Evolutionary conservation across 768 basidiomycete species (phyloP).

Genomic region (Amyloporia xantha): DNA sequence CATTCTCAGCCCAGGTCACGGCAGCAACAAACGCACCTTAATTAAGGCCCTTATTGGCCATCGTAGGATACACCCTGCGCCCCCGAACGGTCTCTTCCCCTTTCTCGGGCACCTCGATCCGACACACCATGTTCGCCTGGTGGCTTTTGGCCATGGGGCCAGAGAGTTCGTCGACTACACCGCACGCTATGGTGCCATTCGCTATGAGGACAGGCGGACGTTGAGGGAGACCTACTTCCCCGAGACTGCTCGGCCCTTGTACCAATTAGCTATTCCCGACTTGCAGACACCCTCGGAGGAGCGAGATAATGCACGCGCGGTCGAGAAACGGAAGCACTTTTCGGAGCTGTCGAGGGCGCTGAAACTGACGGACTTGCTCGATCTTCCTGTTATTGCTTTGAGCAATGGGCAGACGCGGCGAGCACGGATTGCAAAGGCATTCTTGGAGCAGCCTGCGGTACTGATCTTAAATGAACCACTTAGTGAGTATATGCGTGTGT

Average conservation of each 20-base stretch:
- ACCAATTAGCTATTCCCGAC: constrained; percentile 18
- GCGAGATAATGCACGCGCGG: constrained; percentile 13
- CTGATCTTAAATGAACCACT: constrained; percentile 89
- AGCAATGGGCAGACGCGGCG: constrained; percentile 90
- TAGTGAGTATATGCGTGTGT: constrained; percentile 41
- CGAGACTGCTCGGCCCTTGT: constrained; percentile 27
- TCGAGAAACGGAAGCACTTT: constrained; percentile 33
- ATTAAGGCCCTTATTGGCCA: constrained; percentile 39
- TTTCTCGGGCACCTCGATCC: constrained; percentile 51
- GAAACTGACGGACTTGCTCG: constrained; percentile 56
- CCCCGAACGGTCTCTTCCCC: constrained; percentile 73
- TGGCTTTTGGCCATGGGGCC: constrained; percentile 60
- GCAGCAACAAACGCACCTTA: constrained; percentile 17
- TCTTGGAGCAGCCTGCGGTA: constrained; percentile 64
- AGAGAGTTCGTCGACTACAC: constrained; percentile 90
- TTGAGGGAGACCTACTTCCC: constrained; percentile 66
- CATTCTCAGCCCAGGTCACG: constrained; percentile 15
- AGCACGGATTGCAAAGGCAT: constrained; percentile 73
- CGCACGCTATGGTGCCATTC: constrained; percentile 82
- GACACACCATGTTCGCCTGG: constrained; percentile 43
- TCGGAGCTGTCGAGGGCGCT: constrained; percentile 49
- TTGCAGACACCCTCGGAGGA: constrained; percentile 26
- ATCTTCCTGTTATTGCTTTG: constrained; percentile 77
- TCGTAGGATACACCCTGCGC: constrained; percentile 58
- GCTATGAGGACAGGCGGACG: constrained; percentile 78